phyloP scores from a whole-genome alignment of 2,329 filamentous ascomycete species.

The Zarea fungicola region DNA sequence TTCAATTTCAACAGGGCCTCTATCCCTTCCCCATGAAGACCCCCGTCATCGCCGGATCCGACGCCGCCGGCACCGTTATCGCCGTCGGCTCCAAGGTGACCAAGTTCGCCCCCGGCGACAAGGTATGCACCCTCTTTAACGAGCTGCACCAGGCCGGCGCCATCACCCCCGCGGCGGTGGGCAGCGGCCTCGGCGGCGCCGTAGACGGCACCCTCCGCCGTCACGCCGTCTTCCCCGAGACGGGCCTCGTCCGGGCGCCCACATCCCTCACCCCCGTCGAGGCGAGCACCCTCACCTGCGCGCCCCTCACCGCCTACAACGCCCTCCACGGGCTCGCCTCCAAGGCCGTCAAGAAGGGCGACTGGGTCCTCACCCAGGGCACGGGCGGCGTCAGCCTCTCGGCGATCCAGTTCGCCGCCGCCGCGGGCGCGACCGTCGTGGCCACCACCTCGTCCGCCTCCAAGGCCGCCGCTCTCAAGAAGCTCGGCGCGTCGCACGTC shows the following conservation, averaged over 20 bases:
- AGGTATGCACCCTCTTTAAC: conserved; percentile 57
- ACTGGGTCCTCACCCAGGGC: conserved; percentile 62
- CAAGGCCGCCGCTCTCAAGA: conserved; percentile 38
- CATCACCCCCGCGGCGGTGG: conserved; percentile 27
- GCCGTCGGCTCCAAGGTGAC: conserved; percentile 46
- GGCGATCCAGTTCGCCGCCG: conserved; percentile 52
- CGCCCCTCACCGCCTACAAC: conserved; percentile 61
- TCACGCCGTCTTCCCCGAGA: conserved; percentile 63
- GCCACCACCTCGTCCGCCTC: conserved; percentile 41
- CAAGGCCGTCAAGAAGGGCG: conserved; percentile 44
- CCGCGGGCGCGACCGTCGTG: conserved; percentile 43
- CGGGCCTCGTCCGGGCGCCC: conserved; percentile 62
- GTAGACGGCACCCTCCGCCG: conserved; percentile 64
- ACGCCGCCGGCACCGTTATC: conserved; percentile 49
- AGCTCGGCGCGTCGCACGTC: conserved; percentile 44
- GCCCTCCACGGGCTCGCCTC: conserved; percentile 53
- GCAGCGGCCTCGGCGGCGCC: conserved; percentile 57
- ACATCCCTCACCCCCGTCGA: conserved; percentile 47
- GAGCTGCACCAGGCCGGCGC: conserved; percentile 45
- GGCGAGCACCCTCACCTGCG: conserved; percentile 54
- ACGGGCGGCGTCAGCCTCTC: conserved; percentile 65
- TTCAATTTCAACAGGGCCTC: no score
- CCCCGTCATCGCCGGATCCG: conserved; percentile 46
- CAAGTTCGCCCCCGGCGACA: conserved; percentile 47
- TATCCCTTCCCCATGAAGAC: conserved; percentile 40